Conservation (phyloP, 176 grass and related monocot genomes). For the Carex parvula region DNA sequence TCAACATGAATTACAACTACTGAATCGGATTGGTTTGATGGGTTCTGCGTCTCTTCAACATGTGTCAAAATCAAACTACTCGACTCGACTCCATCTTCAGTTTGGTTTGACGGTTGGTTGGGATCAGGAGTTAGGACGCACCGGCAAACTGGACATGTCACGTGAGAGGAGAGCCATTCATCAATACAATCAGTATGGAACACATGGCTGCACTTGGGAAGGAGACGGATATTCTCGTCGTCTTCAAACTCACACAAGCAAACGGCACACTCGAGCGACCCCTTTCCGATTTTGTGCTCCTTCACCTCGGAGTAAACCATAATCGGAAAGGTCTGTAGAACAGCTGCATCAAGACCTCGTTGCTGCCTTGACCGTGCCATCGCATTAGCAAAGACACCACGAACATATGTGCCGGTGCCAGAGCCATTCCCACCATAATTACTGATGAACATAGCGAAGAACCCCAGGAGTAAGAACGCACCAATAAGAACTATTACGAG, state of each 20-base stretch:
- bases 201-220: conserved; percentile 64
- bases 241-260: conserved; percentile 79
- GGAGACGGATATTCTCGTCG: conserved; percentile 54
- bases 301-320: conserved; percentile 64
- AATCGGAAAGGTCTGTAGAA: conserved; percentile 59
- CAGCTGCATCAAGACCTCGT: conserved; percentile 47
- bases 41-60: not conserved
- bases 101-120: not conserved
- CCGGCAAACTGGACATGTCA: conserved; percentile 70
- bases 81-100: conserved; percentile 1
- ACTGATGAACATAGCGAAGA: conserved; percentile 69
- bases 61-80: not conserved
- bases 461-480: conserved; percentile 56
- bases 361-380: conserved; percentile 26
- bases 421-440: conserved; percentile 27
- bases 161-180: conserved; percentile 67
- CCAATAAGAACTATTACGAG: conserved; percentile 59
- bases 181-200: conserved; percentile 86
- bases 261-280: conserved; percentile 60
- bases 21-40: not conserved
- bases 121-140: conserved; percentile 46
- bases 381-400: conserved; percentile 34
- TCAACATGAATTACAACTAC: conserved; percentile 36
- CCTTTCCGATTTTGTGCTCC: conserved; percentile 39
- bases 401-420: conserved; percentile 4